Evolutionary conservation across 495 filamentous ascomycete species (phyloP).

Genomic region (Talaromyces wortmannii): DNA sequence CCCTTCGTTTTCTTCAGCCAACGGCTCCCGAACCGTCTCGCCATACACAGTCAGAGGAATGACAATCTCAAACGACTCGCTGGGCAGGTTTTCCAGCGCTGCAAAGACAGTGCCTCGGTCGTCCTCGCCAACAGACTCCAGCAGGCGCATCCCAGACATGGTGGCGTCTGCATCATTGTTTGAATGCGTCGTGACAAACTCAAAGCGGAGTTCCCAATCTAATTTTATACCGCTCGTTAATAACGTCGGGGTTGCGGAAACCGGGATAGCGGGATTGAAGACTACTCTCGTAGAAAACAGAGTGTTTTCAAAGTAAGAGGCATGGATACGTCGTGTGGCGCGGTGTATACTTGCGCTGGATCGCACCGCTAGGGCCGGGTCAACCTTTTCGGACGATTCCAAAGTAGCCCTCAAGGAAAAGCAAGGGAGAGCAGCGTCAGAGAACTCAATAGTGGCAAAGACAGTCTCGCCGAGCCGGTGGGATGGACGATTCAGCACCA

Average conservation of each 20-base stretch:
- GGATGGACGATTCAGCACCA: conserved; percentile 83
- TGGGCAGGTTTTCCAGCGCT: conserved; percentile 66
- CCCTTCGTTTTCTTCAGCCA: conserved; percentile 39
- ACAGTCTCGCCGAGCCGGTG: conserved; percentile 88
- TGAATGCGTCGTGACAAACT: conserved; percentile 67
- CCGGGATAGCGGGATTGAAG: conserved; percentile 76
- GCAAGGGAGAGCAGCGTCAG: conserved; percentile 62
- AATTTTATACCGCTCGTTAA: conserved; percentile 78
- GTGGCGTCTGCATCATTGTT: conserved; percentile 20
- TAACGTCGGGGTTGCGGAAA: conserved; percentile 77
- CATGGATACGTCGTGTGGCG: conserved; percentile 75
- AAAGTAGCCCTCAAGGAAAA: conserved; percentile 72
- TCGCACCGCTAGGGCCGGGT: conserved; percentile 71
- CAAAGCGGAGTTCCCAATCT: conserved; percentile 80
- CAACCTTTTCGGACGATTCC: conserved; percentile 74
- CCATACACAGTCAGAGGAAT: conserved; percentile 83
- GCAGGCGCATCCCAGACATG: conserved; percentile 32
- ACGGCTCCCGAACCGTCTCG: conserved; percentile 42
- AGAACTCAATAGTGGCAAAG: conserved; percentile 75
- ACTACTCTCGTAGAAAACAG: conserved; percentile 71
- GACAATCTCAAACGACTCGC: conserved; percentile 84
- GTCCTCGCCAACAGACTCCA: conserved; percentile 57
- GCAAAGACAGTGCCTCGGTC: conserved; percentile 66
- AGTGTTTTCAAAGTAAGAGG: conserved; percentile 68
- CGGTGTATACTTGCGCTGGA: conserved; percentile 76